Conservation (phyloP, 495 filamentous ascomycete genomes). For the Penicillium steckii region DNA sequence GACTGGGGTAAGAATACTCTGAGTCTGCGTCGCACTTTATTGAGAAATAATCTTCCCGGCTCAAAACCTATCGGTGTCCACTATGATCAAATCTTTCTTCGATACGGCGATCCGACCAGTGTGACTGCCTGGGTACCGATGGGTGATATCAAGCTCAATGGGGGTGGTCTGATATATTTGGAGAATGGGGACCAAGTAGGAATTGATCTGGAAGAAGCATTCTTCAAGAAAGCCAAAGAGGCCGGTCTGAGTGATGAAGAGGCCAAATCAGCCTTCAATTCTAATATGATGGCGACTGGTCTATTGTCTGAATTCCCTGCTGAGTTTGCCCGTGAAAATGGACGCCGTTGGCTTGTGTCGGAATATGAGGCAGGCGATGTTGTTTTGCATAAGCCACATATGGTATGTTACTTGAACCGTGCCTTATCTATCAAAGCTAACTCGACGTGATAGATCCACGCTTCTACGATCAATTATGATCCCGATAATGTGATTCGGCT, state of each 20-base stretch:
- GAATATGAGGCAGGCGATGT: conserved; percentile 62
- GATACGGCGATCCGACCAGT: conserved; percentile 54
- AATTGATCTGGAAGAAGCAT: conserved; percentile 49
- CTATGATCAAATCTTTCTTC: conserved; percentile 67
- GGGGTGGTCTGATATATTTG: conserved; percentile 63
- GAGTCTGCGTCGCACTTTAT: conserved; percentile 43
- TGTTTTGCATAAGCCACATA: conserved; percentile 57
- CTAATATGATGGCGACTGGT: conserved; percentile 55
- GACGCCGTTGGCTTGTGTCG: conserved; percentile 53
- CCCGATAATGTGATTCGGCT: conserved; percentile 54
- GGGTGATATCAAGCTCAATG: conserved; percentile 54
- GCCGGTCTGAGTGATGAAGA: conserved; percentile 51
- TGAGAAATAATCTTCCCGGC: conserved; percentile 60
- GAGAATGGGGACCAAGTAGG: conserved; percentile 47
- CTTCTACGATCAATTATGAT: conserved; percentile 55
- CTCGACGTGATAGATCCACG: conserved; percentile 49
- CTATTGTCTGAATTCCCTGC: conserved; percentile 45
- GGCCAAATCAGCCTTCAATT: conserved; percentile 52
- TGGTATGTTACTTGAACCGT: conserved; percentile 27
- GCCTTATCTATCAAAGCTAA: neutral
- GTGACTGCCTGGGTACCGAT: conserved; percentile 67
- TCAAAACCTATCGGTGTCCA: conserved; percentile 61
- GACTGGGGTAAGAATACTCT: conserved; percentile 55
- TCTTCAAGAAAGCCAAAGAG: conserved; percentile 41
- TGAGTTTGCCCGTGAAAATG: conserved; percentile 40